A percentile compares a stretch with the other conserved stretches of the same genome.
Evolutionary conservation across 106 monocot species (phyloP).

Genomic region (Posidonia australis): DNA sequence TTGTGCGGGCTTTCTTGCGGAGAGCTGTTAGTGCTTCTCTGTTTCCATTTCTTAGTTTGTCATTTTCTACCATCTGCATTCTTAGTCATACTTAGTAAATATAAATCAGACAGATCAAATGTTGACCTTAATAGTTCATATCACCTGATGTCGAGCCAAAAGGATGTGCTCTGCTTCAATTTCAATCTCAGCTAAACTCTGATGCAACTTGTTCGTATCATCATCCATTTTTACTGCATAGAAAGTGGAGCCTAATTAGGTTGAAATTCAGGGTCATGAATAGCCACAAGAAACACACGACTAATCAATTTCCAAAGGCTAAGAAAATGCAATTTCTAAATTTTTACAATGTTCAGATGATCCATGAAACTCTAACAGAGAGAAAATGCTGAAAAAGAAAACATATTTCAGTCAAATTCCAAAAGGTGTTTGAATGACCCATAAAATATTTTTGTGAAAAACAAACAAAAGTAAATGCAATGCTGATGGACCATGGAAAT

Average conservation of each 20-base stretch:
- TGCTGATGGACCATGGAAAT: too few species aligned
- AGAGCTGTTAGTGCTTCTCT: constrained; percentile 89
- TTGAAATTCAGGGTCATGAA: too few species aligned
- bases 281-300: too few species aligned
- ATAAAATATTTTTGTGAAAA: too few species aligned
- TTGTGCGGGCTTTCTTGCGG: constrained; percentile 75
- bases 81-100: background rate
- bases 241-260: background rate
- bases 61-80: constrained; percentile 74
- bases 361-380: too few species aligned
- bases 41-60: constrained; percentile 69
- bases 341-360: too few species aligned
- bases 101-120: background rate
- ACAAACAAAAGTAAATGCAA: too few species aligned
- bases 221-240: constrained; percentile 43
- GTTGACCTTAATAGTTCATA: background rate
- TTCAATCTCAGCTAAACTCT: constrained; percentile 59
- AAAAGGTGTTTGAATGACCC: too few species aligned
- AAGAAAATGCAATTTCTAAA: too few species aligned
- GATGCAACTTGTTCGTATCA: constrained; percentile 51
- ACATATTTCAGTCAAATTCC: too few species aligned
- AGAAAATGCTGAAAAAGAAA: too few species aligned
- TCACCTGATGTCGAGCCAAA: constrained; percentile 80
- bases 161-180: constrained; percentile 71
- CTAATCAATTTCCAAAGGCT: too few species aligned